These are phyloP conservation scores for Ogataea corticis DNA, from an alignment of 805 yeast species.

Conservation along the genomic window DNA sequence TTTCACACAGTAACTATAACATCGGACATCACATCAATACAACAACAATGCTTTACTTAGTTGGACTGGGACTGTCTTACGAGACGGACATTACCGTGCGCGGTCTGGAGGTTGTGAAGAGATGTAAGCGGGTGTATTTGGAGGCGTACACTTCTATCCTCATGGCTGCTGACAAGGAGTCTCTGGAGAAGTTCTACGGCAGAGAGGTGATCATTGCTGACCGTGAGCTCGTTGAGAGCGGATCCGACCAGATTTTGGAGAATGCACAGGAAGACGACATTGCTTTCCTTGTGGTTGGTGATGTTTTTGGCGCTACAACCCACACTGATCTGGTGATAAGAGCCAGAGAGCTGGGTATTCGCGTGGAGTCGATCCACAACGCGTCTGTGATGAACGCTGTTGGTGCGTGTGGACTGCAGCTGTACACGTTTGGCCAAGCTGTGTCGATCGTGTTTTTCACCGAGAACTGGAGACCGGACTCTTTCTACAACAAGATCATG, in stretches of 20 bases:
- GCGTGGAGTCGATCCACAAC: constrained; percentile 83
- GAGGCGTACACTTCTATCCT: constrained; percentile 95
- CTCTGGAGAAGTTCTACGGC: constrained; percentile 82
- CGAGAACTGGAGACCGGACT: constrained; percentile 94
- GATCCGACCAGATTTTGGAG: constrained; percentile 77
- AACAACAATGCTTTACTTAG: constrained; percentile 74
- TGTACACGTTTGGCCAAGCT: constrained; percentile 95
- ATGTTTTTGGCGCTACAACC: constrained; percentile 97
- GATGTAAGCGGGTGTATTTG: constrained; percentile 86
- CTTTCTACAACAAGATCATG: constrained; percentile 84
- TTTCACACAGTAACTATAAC: background rate
- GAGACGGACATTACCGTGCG: constrained; percentile 91
- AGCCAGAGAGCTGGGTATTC: constrained; percentile 81
- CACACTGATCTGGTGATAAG: constrained; percentile 92
- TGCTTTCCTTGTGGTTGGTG: constrained; percentile 96
- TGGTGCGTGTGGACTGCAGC: constrained; percentile 95
- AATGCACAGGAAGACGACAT: constrained; percentile 80
- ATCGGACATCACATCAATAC: constrained; percentile 1
- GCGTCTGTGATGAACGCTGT: constrained; percentile 98
- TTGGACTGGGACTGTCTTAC: constrained; percentile 90
- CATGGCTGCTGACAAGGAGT: constrained; percentile 83
- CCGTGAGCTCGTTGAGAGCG: constrained; percentile 89
- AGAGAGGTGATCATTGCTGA: constrained; percentile 86
- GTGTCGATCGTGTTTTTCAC: constrained; percentile 96
- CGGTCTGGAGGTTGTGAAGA: constrained; percentile 81